Conservation (phyloP, 2,329 filamentous ascomycete species). For the Aureobasidium vineae region DNA sequence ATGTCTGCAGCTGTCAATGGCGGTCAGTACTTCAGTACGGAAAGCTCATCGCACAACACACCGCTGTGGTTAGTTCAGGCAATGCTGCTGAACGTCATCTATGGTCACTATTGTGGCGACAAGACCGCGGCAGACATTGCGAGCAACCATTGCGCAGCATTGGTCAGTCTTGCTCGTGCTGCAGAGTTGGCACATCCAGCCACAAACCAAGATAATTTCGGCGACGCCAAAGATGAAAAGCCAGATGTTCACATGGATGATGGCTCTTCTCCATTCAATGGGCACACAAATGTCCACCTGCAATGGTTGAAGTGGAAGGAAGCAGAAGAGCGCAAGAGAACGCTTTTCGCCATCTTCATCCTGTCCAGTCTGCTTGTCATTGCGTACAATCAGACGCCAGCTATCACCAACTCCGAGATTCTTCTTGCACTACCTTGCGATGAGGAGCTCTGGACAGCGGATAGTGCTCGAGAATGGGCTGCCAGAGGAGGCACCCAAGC, state of each 20-base stretch:
- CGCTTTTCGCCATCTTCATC: slow-evolving; percentile 85
- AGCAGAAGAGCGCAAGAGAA: slow-evolving; percentile 87
- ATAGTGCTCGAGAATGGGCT: slow-evolving; percentile 77
- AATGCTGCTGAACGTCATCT: slow-evolving; percentile 94
- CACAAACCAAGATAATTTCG: slow-evolving; percentile 36
- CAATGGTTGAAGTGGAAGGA: slow-evolving; percentile 88
- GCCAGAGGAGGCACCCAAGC: slow-evolving; percentile 69
- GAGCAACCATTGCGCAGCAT: slow-evolving; percentile 82
- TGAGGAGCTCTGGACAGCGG: slow-evolving; percentile 84
- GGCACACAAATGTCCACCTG: slow-evolving; percentile 43
- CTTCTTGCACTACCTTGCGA: slow-evolving; percentile 85
- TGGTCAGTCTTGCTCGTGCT: slow-evolving; percentile 86
- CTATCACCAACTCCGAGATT: slow-evolving; percentile 92
- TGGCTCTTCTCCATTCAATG: slow-evolving; percentile 32
- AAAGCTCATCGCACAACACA: slow-evolving; percentile 57
- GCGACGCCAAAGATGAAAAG: slow-evolving; percentile 23
- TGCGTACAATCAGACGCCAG: slow-evolving; percentile 88
- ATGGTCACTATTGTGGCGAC: slow-evolving; percentile 91
- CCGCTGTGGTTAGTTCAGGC: slow-evolving; percentile 95
- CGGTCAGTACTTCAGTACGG: slow-evolving; percentile 32
- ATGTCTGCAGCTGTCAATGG: slow-evolving; percentile 62
- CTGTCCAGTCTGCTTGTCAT: slow-evolving; percentile 88
- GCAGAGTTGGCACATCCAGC: slow-evolving; percentile 68
- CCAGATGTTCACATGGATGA: slow-evolving; percentile 60
- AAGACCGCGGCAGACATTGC: slow-evolving; percentile 89